A percentile compares a stretch with the other conserved stretches of the same genome.
phyloP scores from a whole-genome alignment of 2,329 filamentous ascomycete species.

The Grosmannia huntii region DNA sequence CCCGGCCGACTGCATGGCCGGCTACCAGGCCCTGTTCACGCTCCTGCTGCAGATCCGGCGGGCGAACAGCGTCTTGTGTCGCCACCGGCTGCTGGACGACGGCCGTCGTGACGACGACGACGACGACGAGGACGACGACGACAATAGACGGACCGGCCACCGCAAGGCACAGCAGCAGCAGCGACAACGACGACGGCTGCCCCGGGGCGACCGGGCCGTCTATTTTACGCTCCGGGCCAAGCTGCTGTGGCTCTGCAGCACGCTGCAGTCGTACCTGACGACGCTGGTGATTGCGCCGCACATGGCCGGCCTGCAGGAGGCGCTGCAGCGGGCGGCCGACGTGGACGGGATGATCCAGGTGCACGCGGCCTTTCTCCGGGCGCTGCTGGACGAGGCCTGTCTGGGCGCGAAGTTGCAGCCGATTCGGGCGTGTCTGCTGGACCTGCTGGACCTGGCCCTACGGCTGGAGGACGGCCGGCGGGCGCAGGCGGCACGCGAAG shows the following conservation, averaged over 20 bases:
- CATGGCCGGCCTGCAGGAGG: constrained; percentile 39
- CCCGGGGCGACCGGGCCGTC: constrained; percentile 26
- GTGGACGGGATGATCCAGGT: constrained; percentile 69
- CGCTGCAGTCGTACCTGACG: constrained; percentile 62
- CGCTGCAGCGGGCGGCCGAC: constrained; percentile 50
- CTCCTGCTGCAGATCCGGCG: constrained; percentile 68
- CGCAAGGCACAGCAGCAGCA: constrained; percentile 15
- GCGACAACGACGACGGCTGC: background rate
- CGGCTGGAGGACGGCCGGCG: constrained; percentile 50
- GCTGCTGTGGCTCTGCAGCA: constrained; percentile 66
- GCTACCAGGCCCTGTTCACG: constrained; percentile 62
- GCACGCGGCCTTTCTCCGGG: constrained; percentile 51
- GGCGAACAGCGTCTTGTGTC: constrained; percentile 53
- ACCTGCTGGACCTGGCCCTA: constrained; percentile 63
- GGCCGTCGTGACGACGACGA: constrained; percentile 11
- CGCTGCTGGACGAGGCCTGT: constrained; percentile 55
- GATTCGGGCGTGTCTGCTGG: constrained; percentile 61
- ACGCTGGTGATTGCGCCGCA: constrained; percentile 57
- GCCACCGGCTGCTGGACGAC: constrained; percentile 31
- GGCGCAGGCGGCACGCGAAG: constrained; percentile 23
- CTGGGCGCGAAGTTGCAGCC: constrained; percentile 55
- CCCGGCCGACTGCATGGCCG: constrained; percentile 45
- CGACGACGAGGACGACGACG: background rate
- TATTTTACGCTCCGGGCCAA: constrained; percentile 53
- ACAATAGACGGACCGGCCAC: background rate